Percentiles rank a stretch among this genome's conserved stretches.
Conservation (phyloP, 805 yeast genomes). For the Starmerella roubikii region DNA sequence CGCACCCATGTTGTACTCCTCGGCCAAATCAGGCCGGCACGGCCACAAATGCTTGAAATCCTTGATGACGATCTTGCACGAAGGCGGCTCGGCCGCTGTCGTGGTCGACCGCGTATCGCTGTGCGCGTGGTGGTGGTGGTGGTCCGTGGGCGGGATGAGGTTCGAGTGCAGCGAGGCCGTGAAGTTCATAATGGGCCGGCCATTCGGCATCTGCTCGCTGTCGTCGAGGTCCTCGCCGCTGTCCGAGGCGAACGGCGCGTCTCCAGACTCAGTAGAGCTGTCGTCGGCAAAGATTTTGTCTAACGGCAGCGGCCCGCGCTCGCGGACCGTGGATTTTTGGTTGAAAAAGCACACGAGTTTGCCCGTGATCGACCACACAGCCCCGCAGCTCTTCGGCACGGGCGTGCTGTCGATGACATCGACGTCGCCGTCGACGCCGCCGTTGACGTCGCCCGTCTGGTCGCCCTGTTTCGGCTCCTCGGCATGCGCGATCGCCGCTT, state of each 20-base stretch:
- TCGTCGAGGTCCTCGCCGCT: conserved; percentile 14
- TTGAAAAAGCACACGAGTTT: conserved; percentile 71
- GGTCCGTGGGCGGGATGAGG: not conserved
- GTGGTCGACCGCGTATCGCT: not conserved
- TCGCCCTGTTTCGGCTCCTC: conserved; percentile 21
- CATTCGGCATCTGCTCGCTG: not conserved
- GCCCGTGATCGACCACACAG: conserved; percentile 71
- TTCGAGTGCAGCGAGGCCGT: not conserved
- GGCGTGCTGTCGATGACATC: conserved; percentile 66
- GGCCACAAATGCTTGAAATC: conserved; percentile 59
- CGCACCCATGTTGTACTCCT: conserved; percentile 29
- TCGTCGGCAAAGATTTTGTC: conserved; percentile 21
- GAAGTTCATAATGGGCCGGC: not conserved
- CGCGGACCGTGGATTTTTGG: conserved; percentile 18
- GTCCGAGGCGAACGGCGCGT: conserved; percentile 15
- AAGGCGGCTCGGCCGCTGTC: not conserved
- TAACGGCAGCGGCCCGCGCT: conserved; percentile 17
- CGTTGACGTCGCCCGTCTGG: not conserved
- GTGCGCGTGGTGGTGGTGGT: not conserved
- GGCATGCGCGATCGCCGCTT: conserved; percentile 25
- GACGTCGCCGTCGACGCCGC: not conserved
- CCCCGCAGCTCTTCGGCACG: conserved; percentile 87
- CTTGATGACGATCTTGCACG: conserved; percentile 4
- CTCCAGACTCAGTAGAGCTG: conserved; percentile 4
- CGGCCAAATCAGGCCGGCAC: conserved; percentile 47